Percentiles rank a stretch among this genome's conserved stretches.
Conservation (phyloP, 768 basidiomycete species). For the Bullera alba region DNA sequence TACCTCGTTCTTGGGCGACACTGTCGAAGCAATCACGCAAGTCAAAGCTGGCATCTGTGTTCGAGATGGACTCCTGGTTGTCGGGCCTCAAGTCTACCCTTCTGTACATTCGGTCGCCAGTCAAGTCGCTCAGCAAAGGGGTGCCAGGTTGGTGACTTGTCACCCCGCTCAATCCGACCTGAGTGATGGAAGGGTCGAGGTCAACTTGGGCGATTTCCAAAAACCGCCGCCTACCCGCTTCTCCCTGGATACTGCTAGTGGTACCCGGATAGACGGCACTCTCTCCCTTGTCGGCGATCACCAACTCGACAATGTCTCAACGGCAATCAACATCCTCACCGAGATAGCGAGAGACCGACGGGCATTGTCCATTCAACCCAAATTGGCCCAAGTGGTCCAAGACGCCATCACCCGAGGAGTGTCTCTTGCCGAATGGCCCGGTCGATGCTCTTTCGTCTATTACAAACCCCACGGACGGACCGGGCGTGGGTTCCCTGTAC, state of each 20-base stretch:
- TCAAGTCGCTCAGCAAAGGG: constrained; percentile 2
- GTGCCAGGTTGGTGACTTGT: constrained; percentile 13
- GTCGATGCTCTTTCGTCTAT: constrained; percentile 62
- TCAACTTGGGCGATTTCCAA: background rate
- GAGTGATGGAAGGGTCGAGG: background rate
- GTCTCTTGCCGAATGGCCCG: constrained; percentile 62
- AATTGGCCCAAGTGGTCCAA: constrained; percentile 49
- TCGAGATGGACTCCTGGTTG: constrained; percentile 45
- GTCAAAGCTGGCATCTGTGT: constrained; percentile 82
- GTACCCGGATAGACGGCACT: constrained; percentile 1
- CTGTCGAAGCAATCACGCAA: constrained; percentile 62
- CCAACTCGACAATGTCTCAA: constrained; percentile 75
- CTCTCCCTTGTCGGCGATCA: constrained; percentile 73
- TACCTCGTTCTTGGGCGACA: constrained; percentile 76
- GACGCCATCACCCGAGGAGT: constrained; percentile 58
- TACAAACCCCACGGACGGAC: constrained; percentile 1
- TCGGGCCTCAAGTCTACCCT: constrained; percentile 49
- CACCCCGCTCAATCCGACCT: constrained; percentile 3
- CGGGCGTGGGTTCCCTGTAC: constrained; percentile 49
- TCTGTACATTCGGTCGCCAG: constrained; percentile 48
- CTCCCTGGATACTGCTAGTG: background rate
- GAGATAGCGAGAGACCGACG: constrained; percentile 52
- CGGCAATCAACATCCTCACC: constrained; percentile 60
- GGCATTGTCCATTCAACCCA: constrained; percentile 27
- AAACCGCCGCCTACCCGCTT: constrained; percentile 6